These are phyloP conservation scores for Fragaria vesca DNA, from an alignment of 306 rosid species.

Conservation along the genomic window DNA sequence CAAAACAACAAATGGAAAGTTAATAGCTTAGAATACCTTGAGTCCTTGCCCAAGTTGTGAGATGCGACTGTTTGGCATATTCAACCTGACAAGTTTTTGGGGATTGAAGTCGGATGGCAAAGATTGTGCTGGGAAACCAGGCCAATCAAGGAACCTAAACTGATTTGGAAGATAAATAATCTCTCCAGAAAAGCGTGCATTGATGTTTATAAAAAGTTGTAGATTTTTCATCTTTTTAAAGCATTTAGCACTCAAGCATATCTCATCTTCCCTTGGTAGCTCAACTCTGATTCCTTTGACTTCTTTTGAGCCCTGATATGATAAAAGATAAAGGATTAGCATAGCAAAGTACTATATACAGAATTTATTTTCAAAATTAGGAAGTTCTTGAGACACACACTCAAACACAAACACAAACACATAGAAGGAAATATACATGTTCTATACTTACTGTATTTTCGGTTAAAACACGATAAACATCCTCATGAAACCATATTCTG, in stretches of 20 bases:
- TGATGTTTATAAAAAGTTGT: slow-evolving; percentile 7
- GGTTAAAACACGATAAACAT: slow-evolving; percentile 7
- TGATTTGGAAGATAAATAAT: background rate
- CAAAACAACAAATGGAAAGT: background rate
- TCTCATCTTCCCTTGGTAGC: background rate
- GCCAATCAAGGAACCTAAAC: background rate
- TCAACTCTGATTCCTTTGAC: background rate
- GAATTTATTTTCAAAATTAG: too few species aligned
- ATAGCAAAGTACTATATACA: too few species aligned
- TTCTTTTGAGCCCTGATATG: background rate
- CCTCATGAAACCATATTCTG: slow-evolving; percentile 38
- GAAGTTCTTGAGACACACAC: background rate
- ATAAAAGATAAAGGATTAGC: too few species aligned
- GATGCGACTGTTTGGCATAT: background rate
- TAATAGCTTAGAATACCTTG: background rate
- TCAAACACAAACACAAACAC: background rate
- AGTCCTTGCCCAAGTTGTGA: background rate
- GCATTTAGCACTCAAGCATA: background rate
- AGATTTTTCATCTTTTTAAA: slow-evolving; percentile 18
- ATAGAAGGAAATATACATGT: background rate
- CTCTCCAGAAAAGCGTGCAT: background rate
- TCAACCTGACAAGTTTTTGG: background rate
- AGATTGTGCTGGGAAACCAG: background rate
- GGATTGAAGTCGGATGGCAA: background rate
- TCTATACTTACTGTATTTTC: background rate